A percentile compares a stretch with the other conserved stretches of the same genome.
Conservation (phyloP, 495 filamentous ascomycete species). For the Neurospora hispaniola region DNA sequence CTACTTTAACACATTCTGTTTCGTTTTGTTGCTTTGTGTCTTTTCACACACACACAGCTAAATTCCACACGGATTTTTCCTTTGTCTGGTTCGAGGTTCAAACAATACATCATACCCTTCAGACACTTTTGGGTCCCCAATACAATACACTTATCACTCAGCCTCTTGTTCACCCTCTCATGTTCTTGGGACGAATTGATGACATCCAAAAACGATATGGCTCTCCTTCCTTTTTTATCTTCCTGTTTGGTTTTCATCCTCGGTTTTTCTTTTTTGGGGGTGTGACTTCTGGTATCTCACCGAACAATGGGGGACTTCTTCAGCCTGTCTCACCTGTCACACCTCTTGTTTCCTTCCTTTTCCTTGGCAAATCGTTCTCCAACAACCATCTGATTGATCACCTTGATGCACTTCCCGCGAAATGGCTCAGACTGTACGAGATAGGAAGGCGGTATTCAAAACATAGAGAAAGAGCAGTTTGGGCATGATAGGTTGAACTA, state of each 20-base stretch:
- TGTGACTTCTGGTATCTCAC: background rate
- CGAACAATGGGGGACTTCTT: background rate
- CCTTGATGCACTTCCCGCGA: background rate
- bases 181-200: background rate
- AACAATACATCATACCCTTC: background rate
- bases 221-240: constrained; percentile 7
- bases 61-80: background rate
- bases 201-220: constrained; percentile 2
- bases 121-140: background rate
- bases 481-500: background rate
- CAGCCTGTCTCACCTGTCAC: background rate
- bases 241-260: constrained; percentile 12
- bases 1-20: background rate
- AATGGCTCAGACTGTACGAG: background rate
- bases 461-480: background rate
- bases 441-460: background rate
- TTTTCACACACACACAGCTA: background rate
- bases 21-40: background rate
- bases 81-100: background rate
- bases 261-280: background rate
- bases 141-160: background rate
- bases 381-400: background rate
- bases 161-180: background rate
- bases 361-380: background rate
- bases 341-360: background rate